Evolutionary conservation across 2,329 filamentous ascomycete species (phyloP).

Genomic region (Neospermospora avenae): DNA sequence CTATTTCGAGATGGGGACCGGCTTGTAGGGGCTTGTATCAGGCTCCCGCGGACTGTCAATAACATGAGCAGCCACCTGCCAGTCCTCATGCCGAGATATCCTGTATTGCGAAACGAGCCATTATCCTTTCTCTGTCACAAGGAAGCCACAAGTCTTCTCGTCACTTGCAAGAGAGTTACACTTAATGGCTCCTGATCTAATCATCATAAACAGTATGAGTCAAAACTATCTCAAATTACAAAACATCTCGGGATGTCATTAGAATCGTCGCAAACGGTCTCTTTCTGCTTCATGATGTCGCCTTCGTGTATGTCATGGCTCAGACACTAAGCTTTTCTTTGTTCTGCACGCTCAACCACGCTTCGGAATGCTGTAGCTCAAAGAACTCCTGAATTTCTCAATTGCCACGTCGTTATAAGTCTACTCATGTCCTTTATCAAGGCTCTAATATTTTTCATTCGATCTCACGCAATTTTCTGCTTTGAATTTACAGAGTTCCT

Average conservation of each 20-base stretch:
- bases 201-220: not conserved
- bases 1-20: not conserved
- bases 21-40: not conserved
- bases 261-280: conserved; percentile 9
- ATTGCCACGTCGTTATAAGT: not conserved
- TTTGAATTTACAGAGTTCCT: conserved; percentile 13
- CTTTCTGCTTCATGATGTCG: conserved; percentile 1
- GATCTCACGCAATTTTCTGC: conserved; percentile 12
- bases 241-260: not conserved
- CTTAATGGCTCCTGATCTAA: not conserved
- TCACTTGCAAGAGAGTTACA: not conserved
- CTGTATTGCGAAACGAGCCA: not conserved
- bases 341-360: not conserved
- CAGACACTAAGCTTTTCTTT: conserved; percentile 8
- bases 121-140: not conserved
- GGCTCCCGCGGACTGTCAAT: not conserved
- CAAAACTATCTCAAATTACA: conserved; percentile 1
- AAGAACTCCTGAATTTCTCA: not conserved
- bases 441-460: conserved; percentile 13
- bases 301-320: conserved; percentile 5
- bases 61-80: no score
- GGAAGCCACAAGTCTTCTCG: conserved; percentile 4
- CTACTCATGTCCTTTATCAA: conserved; percentile 11
- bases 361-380: conserved; percentile 15
- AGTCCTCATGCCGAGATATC: not conserved